Conservation (phyloP, 371 early-diverging fungal species). For the Sporodiniella umbellata region DNA sequence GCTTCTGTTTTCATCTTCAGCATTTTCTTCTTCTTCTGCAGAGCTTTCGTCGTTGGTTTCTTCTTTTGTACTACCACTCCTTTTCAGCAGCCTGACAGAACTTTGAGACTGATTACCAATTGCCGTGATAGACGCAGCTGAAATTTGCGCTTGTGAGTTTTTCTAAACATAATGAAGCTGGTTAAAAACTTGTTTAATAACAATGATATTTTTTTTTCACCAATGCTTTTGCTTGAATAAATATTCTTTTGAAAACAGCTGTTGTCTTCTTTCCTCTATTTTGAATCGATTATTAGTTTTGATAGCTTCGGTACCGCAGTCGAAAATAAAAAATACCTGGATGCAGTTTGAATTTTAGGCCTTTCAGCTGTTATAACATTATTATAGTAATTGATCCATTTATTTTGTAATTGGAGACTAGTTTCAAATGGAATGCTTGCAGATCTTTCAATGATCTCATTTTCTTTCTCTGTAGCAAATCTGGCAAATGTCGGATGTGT, state of each 20-base stretch:
- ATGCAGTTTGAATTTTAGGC: constrained; percentile 1
- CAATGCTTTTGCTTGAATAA: constrained; percentile 3
- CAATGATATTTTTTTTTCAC: constrained; percentile 1
- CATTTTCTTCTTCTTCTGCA: constrained; percentile 9
- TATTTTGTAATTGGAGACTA: constrained; percentile 2
- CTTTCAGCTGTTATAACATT: constrained; percentile 2
- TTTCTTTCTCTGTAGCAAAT: background rate
- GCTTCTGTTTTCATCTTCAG: constrained; percentile 4
- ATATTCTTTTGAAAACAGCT: constrained; percentile 2
- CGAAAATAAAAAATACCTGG: constrained; percentile 3
- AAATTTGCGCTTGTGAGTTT: constrained; percentile 8
- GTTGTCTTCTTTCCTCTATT: background rate
- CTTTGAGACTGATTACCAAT: constrained; percentile 6
- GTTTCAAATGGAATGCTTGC: background rate
- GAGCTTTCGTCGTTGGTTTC: constrained; percentile 4
- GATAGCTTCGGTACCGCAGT: constrained; percentile 1
- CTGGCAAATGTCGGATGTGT: constrained; percentile 3
- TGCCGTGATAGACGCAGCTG: constrained; percentile 9
- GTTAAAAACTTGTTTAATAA: constrained; percentile 7
- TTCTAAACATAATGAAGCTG: constrained; percentile 10
- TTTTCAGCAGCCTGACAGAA: constrained; percentile 3
- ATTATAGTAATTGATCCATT: constrained; percentile 3
- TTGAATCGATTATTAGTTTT: constrained; percentile 2
- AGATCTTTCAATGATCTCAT: constrained; percentile 1
- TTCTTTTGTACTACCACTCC: background rate